These are phyloP conservation scores for Paecilomyces variotii DNA, from an alignment of 2,329 filamentous ascomycete species.

Conservation along the genomic window DNA sequence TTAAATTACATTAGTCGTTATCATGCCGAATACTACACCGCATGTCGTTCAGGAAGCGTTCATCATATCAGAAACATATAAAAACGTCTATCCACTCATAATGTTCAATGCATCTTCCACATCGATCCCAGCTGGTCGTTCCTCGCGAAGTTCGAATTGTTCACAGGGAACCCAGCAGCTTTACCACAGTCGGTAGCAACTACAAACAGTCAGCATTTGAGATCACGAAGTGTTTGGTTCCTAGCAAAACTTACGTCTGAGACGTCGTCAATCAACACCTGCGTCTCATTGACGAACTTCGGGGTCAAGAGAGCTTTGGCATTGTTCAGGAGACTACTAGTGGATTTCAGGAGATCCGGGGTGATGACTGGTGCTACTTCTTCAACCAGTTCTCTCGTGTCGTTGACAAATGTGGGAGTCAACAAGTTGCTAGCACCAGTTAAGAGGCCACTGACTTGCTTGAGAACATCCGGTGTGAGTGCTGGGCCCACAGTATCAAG, in stretches of 20 bases:
- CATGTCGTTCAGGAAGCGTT: background rate
- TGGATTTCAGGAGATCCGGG: constrained; percentile 15
- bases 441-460: constrained; percentile 12
- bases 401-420: constrained; percentile 16
- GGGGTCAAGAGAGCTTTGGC: constrained; percentile 25
- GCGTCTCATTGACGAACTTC: constrained; percentile 22
- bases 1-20: constrained; percentile 7
- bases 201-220: background rate
- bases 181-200: constrained; percentile 20
- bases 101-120: background rate
- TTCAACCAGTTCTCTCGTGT: constrained; percentile 15
- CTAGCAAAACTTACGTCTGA: constrained; percentile 17
- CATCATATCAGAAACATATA: background rate
- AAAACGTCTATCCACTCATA: background rate
- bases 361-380: constrained; percentile 18
- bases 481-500: background rate
- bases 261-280: constrained; percentile 12
- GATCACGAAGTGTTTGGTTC: background rate
- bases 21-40: constrained; percentile 2
- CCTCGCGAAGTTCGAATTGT: constrained; percentile 2
- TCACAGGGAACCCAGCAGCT: constrained; percentile 22
- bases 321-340: constrained; percentile 15
- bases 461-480: constrained; percentile 13
- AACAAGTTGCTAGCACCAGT: constrained; percentile 17
- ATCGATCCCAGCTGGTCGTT: constrained; percentile 1